Evolutionary conservation across 1,139 yeast genomes (phyloP), one percentile per base, ranked within the genome.

Genomic region (Candida albicans): DNA sequence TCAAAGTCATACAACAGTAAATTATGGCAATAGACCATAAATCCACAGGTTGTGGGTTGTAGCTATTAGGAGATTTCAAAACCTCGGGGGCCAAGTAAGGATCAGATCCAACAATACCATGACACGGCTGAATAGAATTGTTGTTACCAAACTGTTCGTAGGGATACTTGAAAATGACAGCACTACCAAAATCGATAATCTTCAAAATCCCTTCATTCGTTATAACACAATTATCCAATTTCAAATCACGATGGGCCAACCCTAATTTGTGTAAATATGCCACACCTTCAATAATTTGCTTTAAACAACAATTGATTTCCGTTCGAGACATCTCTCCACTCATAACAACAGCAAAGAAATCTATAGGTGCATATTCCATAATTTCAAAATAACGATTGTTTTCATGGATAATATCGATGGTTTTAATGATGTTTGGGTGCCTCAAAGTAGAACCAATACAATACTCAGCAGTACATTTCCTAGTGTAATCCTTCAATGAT

Each of bases 61-160:
- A 93, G 28, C 84, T 79, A 50, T 68, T 67, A 45, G 81, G 77
- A 43, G 79, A 78, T 28, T 77, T 78, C 53, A 95, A 76, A 13
- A 91, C 97, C 64, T 93, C 99, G 0, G 99, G 99, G 1, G 99
- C 98, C 58, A 93, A 76, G 60, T 93, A 93, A 4, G 99, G 99
- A 65, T 95, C 99, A 8, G 96, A 88, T 5, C 99, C 99, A 43
- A 93, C 97, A 51, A 93, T 85, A 6, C 99, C 99, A 53, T 86
- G 91, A 40, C 96, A 91, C 54, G 80, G 77, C 37, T 89, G 89
- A 41, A 88, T 75, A 40, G 78, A 79, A 41, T 80, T 82, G 48
- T 69, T 68, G n/a, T 65, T 55, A 12, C 72, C 71, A 47, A 63
- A 61, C 51, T 71, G 73, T 56, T 90, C 95, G 62, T 87, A 87